A percentile compares a stretch with the other conserved stretches of the same genome.
These are phyloP conservation scores for Leishmania martiniquensis DNA, from an alignment of 208 protist genomes.

Conservation along the genomic window DNA sequence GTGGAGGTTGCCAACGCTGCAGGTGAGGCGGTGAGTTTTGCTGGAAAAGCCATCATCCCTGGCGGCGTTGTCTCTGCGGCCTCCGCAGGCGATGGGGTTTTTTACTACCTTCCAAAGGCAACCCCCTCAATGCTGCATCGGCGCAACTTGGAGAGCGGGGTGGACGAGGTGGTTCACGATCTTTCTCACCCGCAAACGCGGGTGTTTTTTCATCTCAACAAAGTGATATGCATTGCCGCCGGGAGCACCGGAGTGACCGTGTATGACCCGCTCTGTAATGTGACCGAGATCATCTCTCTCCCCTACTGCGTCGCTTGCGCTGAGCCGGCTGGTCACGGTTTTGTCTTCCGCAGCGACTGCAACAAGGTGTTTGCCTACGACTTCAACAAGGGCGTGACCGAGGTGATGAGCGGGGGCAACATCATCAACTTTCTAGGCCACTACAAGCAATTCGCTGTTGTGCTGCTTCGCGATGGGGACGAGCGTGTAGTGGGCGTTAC, in stretches of 20 bases:
- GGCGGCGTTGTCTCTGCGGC: constrained; percentile 26
- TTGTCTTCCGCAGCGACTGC: constrained; percentile 54
- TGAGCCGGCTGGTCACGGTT: constrained; percentile 65
- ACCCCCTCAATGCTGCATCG: constrained; percentile 29
- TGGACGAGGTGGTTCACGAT: constrained; percentile 16
- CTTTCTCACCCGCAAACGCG: constrained; percentile 30
- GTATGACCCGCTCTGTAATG: constrained; percentile 63
- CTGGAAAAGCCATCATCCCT: constrained; percentile 12
- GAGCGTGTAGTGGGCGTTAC: constrained; percentile 26
- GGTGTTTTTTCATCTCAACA: constrained; percentile 62
- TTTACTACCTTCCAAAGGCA: constrained; percentile 56
- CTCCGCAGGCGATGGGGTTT: constrained; percentile 31
- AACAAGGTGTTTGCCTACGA: constrained; percentile 61
- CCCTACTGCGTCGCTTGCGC: constrained; percentile 36
- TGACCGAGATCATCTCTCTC: constrained; percentile 50
- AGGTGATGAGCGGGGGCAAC: constrained; percentile 23
- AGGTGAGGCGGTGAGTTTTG: not conserved
- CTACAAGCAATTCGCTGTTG: constrained; percentile 45
- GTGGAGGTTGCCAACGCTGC: constrained; percentile 15
- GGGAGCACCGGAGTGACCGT: constrained; percentile 34
- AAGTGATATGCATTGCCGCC: constrained; percentile 49
- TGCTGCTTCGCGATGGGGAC: constrained; percentile 9
- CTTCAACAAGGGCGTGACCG: constrained; percentile 61
- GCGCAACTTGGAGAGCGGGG: constrained; percentile 11
- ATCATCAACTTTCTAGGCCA: constrained; percentile 38